These are phyloP conservation scores for Umbelopsis sp. DNA, from an alignment of 371 early-diverging fungal species.

Conservation along the genomic window DNA sequence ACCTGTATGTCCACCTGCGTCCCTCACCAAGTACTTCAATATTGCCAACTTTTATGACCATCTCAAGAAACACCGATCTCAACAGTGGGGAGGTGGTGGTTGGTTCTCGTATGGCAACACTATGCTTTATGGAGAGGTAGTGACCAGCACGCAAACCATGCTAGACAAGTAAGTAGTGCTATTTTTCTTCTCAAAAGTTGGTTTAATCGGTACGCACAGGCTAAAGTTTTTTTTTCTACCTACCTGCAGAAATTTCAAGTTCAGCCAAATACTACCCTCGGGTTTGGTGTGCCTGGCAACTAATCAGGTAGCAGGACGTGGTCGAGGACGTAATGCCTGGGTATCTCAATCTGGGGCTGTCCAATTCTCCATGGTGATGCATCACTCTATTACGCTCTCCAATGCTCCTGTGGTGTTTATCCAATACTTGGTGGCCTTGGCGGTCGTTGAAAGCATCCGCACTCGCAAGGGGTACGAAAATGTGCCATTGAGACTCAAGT, in stretches of 20 bases:
- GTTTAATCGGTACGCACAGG: too few species aligned
- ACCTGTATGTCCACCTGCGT: constrained; percentile 28
- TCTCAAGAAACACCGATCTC: constrained; percentile 29
- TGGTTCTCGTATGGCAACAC: constrained; percentile 68
- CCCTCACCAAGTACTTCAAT: constrained; percentile 50
- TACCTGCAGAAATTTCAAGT: constrained; percentile 59
- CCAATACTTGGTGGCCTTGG: constrained; percentile 87
- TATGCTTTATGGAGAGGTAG: constrained; percentile 75
- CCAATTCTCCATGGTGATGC: constrained; percentile 80
- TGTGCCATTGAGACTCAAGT: constrained; percentile 85
- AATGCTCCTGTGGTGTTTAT: constrained; percentile 79
- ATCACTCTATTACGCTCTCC: constrained; percentile 62
- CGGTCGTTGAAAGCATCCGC: constrained; percentile 81
- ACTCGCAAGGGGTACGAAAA: constrained; percentile 73
- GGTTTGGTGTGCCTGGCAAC: constrained; percentile 83
- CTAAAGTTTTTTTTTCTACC: not conserved
- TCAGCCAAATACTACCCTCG: constrained; percentile 67
- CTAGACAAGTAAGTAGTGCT: constrained; percentile 70
- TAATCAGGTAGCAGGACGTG: constrained; percentile 79
- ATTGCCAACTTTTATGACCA: constrained; percentile 42
- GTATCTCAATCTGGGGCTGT: constrained; percentile 90
- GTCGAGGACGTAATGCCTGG: constrained; percentile 93
- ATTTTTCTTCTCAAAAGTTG: not conserved
- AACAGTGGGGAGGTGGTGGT: constrained; percentile 31
- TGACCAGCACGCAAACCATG: constrained; percentile 89